These are phyloP conservation scores for Amaranthus palmeri DNA, from an alignment of 148 eudicot genomes.

Conservation along the genomic window DNA sequence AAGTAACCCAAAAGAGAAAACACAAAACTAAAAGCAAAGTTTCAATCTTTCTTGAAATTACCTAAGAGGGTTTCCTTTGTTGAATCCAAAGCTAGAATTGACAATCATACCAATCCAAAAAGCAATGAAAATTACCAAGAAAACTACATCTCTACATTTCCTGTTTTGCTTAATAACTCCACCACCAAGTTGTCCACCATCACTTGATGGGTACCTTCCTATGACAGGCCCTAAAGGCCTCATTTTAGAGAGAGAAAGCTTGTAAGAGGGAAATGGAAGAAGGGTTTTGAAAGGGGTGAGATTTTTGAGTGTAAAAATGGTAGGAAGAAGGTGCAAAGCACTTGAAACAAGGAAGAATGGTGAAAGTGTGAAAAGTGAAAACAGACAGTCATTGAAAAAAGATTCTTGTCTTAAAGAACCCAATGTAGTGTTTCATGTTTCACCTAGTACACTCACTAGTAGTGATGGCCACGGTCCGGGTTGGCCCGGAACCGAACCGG, in stretches of 20 bases:
- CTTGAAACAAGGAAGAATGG: slow-evolving; percentile 17
- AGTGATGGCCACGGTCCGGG: too few species aligned
- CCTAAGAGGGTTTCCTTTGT: slow-evolving; percentile 91
- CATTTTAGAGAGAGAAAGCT: slow-evolving; percentile 33
- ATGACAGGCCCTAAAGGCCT: slow-evolving; percentile 71
- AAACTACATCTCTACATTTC: slow-evolving; percentile 84
- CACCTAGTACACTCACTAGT: too few species aligned
- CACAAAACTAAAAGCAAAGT: slow-evolving; percentile 1
- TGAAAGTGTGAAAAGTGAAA: slow-evolving; percentile 26
- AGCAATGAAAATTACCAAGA: slow-evolving; percentile 74
- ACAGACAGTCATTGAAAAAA: background rate
- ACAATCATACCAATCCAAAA: slow-evolving; percentile 99
- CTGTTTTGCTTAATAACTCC: slow-evolving; percentile 81
- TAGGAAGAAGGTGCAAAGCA: background rate
- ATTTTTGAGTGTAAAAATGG: too few species aligned
- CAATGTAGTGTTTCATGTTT: background rate
- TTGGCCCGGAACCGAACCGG: too few species aligned
- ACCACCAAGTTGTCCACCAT: slow-evolving; percentile 42
- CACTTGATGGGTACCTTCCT: slow-evolving; percentile 71
- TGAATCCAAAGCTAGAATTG: slow-evolving; percentile 91
- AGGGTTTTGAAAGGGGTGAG: too few species aligned
- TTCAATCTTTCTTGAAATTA: slow-evolving; percentile 6
- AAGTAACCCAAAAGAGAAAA: slow-evolving; percentile 18
- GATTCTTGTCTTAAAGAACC: slow-evolving; percentile 20
- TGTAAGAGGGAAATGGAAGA: slow-evolving; percentile 12